Conservation (phyloP, 768 basidiomycete species). For the Auricularia auricula-judae region DNA sequence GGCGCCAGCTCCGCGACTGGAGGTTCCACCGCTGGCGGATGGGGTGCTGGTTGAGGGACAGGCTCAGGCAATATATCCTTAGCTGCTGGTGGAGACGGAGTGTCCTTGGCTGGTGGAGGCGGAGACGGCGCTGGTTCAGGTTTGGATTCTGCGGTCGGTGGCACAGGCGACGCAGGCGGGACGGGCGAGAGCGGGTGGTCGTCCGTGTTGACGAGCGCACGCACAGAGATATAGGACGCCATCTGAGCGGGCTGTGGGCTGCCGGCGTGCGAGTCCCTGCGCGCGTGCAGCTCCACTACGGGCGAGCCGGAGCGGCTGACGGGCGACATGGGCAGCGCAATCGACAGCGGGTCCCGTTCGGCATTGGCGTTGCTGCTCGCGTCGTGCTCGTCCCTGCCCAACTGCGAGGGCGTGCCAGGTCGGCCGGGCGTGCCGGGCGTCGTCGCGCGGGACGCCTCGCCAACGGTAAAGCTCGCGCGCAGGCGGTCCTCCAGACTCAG, state of each 20-base stretch:
- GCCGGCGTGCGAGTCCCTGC: neutral
- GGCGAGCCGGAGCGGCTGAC: neutral
- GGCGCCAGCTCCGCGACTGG: neutral
- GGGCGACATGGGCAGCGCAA: slow-evolving; percentile 11
- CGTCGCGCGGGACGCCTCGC: slow-evolving; percentile 38
- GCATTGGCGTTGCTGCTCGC: neutral
- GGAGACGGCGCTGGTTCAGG: neutral
- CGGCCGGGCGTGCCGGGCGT: slow-evolving; percentile 29
- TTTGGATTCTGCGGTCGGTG: neutral
- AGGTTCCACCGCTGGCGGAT: no score
- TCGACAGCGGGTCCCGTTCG: slow-evolving; percentile 6
- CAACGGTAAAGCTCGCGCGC: slow-evolving; percentile 51
- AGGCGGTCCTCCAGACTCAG: slow-evolving; percentile 66
- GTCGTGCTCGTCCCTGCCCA: slow-evolving; percentile 29
- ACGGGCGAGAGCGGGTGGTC: neutral
- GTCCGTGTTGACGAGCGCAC: neutral
- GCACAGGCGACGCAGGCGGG: neutral
- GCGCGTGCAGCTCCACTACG: slow-evolving; percentile 1
- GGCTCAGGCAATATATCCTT: neutral
- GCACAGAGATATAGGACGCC: neutral
- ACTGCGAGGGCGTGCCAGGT: slow-evolving; percentile 33
- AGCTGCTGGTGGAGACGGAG: neutral
- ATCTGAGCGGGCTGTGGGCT: neutral
- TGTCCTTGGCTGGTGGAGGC: neutral
- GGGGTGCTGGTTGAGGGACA: no score